phyloP scores from a whole-genome alignment of 352 stramenopile genomes.

The Pythium rishiriense region DNA sequence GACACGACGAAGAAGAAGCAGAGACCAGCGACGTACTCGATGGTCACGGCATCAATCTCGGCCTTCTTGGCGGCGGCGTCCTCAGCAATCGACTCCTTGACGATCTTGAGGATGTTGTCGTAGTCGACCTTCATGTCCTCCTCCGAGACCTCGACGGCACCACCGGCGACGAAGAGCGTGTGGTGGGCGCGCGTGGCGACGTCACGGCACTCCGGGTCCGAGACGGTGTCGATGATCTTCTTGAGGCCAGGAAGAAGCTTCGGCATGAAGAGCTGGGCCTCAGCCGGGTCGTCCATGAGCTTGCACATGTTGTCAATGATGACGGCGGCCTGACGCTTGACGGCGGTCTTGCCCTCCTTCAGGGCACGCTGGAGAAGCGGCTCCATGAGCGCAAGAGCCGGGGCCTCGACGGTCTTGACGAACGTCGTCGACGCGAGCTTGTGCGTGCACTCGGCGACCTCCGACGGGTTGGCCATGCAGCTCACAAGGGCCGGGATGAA shows the following conservation, averaged over 20 bases:
- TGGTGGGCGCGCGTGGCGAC: slow-evolving; percentile 93
- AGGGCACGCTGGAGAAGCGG: slow-evolving; percentile 95
- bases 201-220: slow-evolving; percentile 97
- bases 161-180: slow-evolving; percentile 94
- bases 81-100: slow-evolving; percentile 78
- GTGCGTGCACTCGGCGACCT: slow-evolving; percentile 99
- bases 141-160: slow-evolving; percentile 90
- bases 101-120: slow-evolving; percentile 70
- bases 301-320: slow-evolving; percentile 99
- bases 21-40: slow-evolving; percentile 89
- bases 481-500: slow-evolving; percentile 97
- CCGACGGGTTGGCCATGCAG: slow-evolving; percentile 96
- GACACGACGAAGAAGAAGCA: slow-evolving; percentile 88
- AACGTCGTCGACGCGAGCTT: slow-evolving; percentile 98
- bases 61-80: slow-evolving; percentile 84
- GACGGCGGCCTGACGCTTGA: slow-evolving; percentile 97
- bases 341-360: slow-evolving; percentile 94
- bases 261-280: slow-evolving; percentile 97
- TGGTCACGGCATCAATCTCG: slow-evolving; percentile 85
- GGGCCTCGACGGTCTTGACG: slow-evolving; percentile 97
- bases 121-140: slow-evolving; percentile 93
- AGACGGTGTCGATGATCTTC: slow-evolving; percentile 95
- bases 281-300: slow-evolving; percentile 96
- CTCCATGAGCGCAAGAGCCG: slow-evolving; percentile 97
- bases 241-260: slow-evolving; percentile 96